Evolutionary conservation across 1,139 yeast genomes (phyloP).

Genomic region (Scheffersomyces parashehatae): DNA sequence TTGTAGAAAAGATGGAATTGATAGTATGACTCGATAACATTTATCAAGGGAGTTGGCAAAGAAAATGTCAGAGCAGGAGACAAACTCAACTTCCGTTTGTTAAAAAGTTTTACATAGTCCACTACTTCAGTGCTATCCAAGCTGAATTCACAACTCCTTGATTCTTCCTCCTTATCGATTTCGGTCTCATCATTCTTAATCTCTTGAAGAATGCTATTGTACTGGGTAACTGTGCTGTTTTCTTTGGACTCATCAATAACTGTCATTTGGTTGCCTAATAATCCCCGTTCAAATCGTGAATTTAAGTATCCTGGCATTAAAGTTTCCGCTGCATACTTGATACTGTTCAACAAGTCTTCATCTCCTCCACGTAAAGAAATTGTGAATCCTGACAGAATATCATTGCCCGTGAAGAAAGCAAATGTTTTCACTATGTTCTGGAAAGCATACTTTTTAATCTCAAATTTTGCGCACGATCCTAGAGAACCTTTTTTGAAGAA

Average conservation of each 20-base stretch:
- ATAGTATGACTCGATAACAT: slow-evolving; percentile 57
- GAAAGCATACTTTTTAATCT: slow-evolving; percentile 64
- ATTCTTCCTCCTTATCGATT: slow-evolving; percentile 10
- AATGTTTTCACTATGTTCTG: slow-evolving; percentile 65
- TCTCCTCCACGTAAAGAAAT: slow-evolving; percentile 77
- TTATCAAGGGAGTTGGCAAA: slow-evolving; percentile 59
- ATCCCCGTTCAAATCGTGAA: slow-evolving; percentile 75
- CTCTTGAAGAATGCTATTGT: slow-evolving; percentile 6
- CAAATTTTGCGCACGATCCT: slow-evolving; percentile 74
- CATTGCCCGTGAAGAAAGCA: slow-evolving; percentile 76
- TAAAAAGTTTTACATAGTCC: slow-evolving; percentile 54
- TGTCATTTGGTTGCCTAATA: slow-evolving; percentile 64
- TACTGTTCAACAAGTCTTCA: slow-evolving; percentile 56
- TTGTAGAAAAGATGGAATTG: slow-evolving; percentile 35
- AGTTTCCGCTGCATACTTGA: slow-evolving; percentile 80
- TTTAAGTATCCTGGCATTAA: slow-evolving; percentile 77
- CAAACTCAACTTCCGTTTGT: slow-evolving; percentile 56
- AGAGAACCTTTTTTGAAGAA: slow-evolving; percentile 54
- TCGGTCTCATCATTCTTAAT: slow-evolving; percentile 9
- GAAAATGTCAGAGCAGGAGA: slow-evolving; percentile 78
- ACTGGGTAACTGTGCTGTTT: slow-evolving; percentile 7
- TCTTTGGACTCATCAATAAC: slow-evolving; percentile 8
- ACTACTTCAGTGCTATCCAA: slow-evolving; percentile 35
- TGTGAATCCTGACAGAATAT: slow-evolving; percentile 76
- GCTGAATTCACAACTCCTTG: slow-evolving; percentile 14